These are phyloP conservation scores for Lyophyllum decastes DNA, from an alignment of 768 basidiomycete genomes.

Conservation along the genomic window DNA sequence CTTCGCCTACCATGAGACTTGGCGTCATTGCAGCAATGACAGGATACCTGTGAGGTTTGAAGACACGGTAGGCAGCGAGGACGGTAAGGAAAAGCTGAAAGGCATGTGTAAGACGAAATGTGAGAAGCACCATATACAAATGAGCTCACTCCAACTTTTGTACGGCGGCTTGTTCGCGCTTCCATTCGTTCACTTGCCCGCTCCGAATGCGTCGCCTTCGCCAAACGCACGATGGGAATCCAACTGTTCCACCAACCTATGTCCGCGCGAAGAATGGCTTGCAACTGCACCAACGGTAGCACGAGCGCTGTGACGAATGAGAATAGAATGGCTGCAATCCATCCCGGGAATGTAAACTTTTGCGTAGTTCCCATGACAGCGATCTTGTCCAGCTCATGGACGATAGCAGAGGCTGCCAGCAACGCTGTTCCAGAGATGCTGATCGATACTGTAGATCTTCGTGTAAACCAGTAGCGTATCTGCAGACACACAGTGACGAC, in stretches of 20 bases:
- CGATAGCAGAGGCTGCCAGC: conserved; percentile 11
- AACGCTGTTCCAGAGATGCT: conserved; percentile 24
- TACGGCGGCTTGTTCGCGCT: neutral
- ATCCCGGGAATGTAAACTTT: neutral
- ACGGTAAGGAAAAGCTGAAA: conserved; percentile 12
- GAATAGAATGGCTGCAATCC: neutral
- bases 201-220: conserved; percentile 28
- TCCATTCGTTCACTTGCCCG: conserved; percentile 26
- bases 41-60: conserved; percentile 1
- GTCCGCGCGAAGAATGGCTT: conserved; percentile 24
- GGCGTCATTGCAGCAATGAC: conserved; percentile 4
- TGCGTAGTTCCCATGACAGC: neutral
- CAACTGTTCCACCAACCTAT: conserved; percentile 18
- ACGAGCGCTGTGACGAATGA: neutral
- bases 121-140: neutral
- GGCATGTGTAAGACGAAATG: neutral
- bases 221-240: conserved; percentile 20
- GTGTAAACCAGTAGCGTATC: conserved; percentile 33
- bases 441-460: conserved; percentile 31
- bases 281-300: conserved; percentile 23
- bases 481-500: conserved; percentile 7
- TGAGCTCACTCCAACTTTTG: conserved; percentile 4
- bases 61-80: neutral
- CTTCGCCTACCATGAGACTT: neutral
- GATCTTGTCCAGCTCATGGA: neutral